Percentiles rank a stretch among this genome's conserved stretches.
Conservation (phyloP, 257 asterid genomes). For the Misopates orontium region DNA sequence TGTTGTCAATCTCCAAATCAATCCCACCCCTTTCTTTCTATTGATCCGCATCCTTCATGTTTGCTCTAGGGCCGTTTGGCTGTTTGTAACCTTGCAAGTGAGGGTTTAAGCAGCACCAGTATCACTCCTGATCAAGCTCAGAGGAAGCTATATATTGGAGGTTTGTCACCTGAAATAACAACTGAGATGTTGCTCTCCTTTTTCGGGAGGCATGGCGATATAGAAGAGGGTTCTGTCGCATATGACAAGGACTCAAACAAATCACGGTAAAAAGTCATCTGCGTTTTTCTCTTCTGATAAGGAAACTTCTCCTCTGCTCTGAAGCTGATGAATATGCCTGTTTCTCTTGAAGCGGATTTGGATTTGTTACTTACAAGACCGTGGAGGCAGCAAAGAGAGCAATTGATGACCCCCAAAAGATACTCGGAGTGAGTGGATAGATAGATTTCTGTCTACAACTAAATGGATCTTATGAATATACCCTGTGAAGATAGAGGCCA, state of each 20-base stretch:
- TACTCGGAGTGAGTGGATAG: slow-evolving; percentile 64
- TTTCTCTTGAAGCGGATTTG: slow-evolving; percentile 65
- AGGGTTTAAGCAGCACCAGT: slow-evolving; percentile 54
- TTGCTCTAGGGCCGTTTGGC: slow-evolving; percentile 82
- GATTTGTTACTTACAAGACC: slow-evolving; percentile 74
- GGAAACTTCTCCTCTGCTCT: background rate
- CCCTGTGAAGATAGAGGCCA: background rate
- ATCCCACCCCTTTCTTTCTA: background rate
- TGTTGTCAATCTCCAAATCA: slow-evolving; percentile 2
- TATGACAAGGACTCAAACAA: slow-evolving; percentile 72
- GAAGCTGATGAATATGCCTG: slow-evolving; percentile 32
- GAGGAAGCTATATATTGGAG: slow-evolving; percentile 77
- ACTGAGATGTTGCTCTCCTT: slow-evolving; percentile 71
- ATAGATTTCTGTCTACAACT: background rate
- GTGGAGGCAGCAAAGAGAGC: slow-evolving; percentile 82
- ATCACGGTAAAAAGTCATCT: slow-evolving; percentile 57
- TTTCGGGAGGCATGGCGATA: slow-evolving; percentile 65
- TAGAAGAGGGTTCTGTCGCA: slow-evolving; percentile 94
- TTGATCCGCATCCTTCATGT: slow-evolving; percentile 19
- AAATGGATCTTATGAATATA: background rate
- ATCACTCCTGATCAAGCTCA: slow-evolving; percentile 67
- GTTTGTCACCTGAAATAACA: slow-evolving; percentile 77
- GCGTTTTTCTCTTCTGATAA: slow-evolving; percentile 16
- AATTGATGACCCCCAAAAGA: slow-evolving; percentile 70
- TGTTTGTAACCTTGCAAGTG: slow-evolving; percentile 83